Percentiles rank a stretch among this genome's conserved stretches.
Evolutionary conservation across 441 rosid species (phyloP).

Genomic region (Metrosideros polymorpha): DNA sequence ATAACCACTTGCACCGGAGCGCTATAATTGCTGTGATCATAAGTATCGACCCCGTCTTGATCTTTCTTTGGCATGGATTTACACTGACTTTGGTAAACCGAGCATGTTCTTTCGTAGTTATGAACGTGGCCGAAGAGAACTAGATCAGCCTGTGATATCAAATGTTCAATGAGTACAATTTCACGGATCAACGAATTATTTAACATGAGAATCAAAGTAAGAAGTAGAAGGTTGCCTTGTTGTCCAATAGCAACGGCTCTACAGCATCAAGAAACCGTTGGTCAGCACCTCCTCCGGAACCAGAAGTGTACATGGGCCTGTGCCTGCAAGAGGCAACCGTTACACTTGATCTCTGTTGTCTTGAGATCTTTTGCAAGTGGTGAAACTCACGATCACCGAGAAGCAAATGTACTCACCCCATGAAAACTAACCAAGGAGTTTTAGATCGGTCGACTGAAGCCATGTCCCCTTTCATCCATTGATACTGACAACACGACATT

Average conservation of each 20-base stretch:
- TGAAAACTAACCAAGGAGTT: conserved; percentile 53
- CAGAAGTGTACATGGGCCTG: conserved; percentile 44
- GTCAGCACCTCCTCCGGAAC: conserved; percentile 3
- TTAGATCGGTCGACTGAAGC: conserved; percentile 38
- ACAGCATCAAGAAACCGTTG: conserved; percentile 5
- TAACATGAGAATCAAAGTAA: background rate
- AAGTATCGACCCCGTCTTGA: conserved; percentile 26
- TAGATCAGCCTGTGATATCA: conserved; percentile 36
- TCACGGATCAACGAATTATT: background rate
- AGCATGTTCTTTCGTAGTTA: conserved; percentile 56
- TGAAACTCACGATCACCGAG: background rate
- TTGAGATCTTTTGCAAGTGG: background rate
- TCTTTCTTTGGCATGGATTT: conserved; percentile 42
- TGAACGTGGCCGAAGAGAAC: conserved; percentile 60
- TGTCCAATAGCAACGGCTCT: conserved; percentile 32
- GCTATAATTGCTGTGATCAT: conserved; percentile 34
- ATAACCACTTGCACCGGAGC: conserved; percentile 52
- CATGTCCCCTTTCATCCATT: conserved; percentile 52
- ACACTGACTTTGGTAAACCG: conserved; percentile 26
- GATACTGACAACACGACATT: conserved; percentile 14
- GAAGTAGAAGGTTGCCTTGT: conserved; percentile 22
- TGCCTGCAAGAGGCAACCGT: conserved; percentile 27
- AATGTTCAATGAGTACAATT: background rate
- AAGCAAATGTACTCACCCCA: background rate
- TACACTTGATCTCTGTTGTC: background rate